Evolutionary conservation across 2,329 filamentous ascomycete genomes (phyloP).

Genomic region (Colletotrichum godetiae): DNA sequence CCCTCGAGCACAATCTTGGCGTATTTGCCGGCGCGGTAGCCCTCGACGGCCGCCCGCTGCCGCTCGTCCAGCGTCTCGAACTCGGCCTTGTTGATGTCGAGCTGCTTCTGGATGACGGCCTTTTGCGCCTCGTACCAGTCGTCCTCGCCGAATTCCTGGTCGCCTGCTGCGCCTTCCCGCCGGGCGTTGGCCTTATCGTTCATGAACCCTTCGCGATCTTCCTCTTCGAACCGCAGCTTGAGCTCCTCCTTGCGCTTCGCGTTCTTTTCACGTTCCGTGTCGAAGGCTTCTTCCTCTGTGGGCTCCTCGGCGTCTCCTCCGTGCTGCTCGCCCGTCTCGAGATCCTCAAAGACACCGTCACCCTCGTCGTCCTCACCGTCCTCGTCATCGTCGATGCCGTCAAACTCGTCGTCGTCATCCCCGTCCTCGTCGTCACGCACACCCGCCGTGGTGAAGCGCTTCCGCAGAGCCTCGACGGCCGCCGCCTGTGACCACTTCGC

Average conservation of each 20-base stretch:
- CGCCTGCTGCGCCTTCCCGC: conserved; percentile 67
- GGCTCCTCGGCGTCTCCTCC: conserved; percentile 50
- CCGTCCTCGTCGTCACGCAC: conserved; percentile 59
- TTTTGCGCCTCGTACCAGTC: conserved; percentile 99
- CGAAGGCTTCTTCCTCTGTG: conserved; percentile 67
- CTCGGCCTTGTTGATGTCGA: conserved; percentile 95
- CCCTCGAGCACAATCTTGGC: conserved; percentile 89
- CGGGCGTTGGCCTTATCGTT: conserved; percentile 87
- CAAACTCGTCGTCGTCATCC: conserved; percentile 63
- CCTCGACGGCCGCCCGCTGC: conserved; percentile 87
- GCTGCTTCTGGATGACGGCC: conserved; percentile 91
- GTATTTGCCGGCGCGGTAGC: conserved; percentile 92
- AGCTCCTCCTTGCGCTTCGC: conserved; percentile 94
- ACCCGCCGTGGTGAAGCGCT: conserved; percentile 79
- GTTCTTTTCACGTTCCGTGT: conserved; percentile 90
- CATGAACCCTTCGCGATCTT: conserved; percentile 95
- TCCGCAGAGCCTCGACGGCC: conserved; percentile 78
- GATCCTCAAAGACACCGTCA: conserved; percentile 71
- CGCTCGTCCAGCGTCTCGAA: conserved; percentile 88
- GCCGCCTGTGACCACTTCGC: conserved; percentile 87
- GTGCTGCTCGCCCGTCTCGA: conserved; percentile 79
- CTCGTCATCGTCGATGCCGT: conserved; percentile 62
- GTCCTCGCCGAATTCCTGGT: conserved; percentile 92
- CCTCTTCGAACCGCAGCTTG: conserved; percentile 93
- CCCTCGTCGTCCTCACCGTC: conserved; percentile 59